phyloP scores from a whole-genome alignment of 2,329 filamentous ascomycete species.

The Exutisphaerella laricina region DNA sequence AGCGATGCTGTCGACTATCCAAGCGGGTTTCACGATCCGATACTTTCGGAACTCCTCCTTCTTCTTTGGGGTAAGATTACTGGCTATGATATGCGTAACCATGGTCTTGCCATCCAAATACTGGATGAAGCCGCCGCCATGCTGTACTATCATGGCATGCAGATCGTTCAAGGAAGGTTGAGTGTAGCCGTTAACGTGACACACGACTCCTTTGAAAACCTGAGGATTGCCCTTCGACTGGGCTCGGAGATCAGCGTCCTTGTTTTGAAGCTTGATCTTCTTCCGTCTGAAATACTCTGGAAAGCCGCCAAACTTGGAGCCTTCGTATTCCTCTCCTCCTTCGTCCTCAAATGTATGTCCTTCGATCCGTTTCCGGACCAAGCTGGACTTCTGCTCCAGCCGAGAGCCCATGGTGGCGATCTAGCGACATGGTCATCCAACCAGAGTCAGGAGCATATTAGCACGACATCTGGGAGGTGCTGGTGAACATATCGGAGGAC shows the following conservation, averaged over 20 bases:
- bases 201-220: constrained; percentile 87
- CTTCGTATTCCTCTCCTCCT: constrained; percentile 81
- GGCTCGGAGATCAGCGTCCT: constrained; percentile 74
- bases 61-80: constrained; percentile 86
- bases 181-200: constrained; percentile 91
- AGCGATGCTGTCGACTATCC: constrained; percentile 84
- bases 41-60: constrained; percentile 80
- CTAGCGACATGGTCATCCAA: constrained; percentile 9
- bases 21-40: constrained; percentile 87
- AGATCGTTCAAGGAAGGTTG: constrained; percentile 88
- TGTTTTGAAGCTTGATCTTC: constrained; percentile 94
- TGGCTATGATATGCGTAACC: constrained; percentile 89
- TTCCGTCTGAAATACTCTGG: constrained; percentile 89
- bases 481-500: not conserved
- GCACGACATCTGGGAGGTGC: constrained; percentile 6
- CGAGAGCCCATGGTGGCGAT: constrained; percentile 53
- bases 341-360: constrained; percentile 72
- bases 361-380: constrained; percentile 59
- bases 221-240: constrained; percentile 64
- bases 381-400: constrained; percentile 54
- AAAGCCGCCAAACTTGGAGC: constrained; percentile 83
- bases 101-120: constrained; percentile 92
- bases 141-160: constrained; percentile 77
- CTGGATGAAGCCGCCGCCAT: constrained; percentile 93
- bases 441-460: not conserved